Conservation (phyloP, 2,329 filamentous ascomycete genomes). For the Alternaria metachromatica region DNA sequence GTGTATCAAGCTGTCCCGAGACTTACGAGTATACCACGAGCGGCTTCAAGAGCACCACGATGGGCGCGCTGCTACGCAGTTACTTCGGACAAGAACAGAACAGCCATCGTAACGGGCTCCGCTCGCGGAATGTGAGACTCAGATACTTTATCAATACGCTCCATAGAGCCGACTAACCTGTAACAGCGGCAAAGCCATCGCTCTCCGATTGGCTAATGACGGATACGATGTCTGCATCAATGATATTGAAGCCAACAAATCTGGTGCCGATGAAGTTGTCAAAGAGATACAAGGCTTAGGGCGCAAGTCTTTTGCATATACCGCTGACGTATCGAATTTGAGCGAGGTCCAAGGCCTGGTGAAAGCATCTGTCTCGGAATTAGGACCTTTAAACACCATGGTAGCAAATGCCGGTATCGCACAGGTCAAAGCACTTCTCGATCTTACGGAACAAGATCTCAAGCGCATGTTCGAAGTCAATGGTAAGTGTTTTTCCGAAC, state of each 20-base stretch:
- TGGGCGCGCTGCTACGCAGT: conserved; percentile 36
- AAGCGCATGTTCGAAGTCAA: conserved; percentile 69
- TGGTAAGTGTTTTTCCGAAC: conserved; percentile 15
- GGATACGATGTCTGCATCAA: conserved; percentile 72
- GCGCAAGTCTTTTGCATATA: conserved; percentile 60
- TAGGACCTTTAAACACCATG: conserved; percentile 62
- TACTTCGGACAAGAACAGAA: conserved; percentile 30
- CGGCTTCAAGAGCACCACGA: conserved; percentile 19
- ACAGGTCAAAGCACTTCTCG: conserved; percentile 63
- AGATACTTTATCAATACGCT: neutral
- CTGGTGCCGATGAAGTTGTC: conserved; percentile 60
- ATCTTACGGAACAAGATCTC: conserved; percentile 64
- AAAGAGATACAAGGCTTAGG: conserved; percentile 61
- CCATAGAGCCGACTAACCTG: conserved; percentile 4
- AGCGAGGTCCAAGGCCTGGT: conserved; percentile 62
- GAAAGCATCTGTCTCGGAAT: conserved; percentile 57
- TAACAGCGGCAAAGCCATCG: conserved; percentile 66
- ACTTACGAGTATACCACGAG: conserved; percentile 14
- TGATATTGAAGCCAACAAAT: conserved; percentile 62
- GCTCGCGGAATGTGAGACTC: conserved; percentile 46
- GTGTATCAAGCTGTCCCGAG: conserved; percentile 29
- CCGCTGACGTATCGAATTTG: conserved; percentile 67
- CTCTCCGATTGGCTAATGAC: conserved; percentile 67
- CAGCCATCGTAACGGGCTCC: conserved; percentile 49
- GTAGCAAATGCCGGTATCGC: conserved; percentile 69